Evolutionary conservation across 2,329 filamentous ascomycete species (phyloP).

Genomic region (Fusarium ambrosium): DNA sequence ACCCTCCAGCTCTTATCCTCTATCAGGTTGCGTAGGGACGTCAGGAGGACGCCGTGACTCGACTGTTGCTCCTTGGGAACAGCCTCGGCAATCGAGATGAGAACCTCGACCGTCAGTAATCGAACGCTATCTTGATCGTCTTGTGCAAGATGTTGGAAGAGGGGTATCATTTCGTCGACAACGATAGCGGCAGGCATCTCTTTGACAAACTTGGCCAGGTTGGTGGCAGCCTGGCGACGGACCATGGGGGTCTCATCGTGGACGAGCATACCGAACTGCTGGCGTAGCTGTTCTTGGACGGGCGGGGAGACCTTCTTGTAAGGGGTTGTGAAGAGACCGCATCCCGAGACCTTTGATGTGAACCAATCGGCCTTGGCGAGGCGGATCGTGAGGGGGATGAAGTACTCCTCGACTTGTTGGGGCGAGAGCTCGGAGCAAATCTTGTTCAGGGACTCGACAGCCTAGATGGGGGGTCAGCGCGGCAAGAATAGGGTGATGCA

Average conservation of each 20-base stretch:
- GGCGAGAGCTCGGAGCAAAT: slow-evolving; percentile 94
- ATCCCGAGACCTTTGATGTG: slow-evolving; percentile 98
- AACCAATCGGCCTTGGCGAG: slow-evolving; percentile 99
- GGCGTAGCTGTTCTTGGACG: slow-evolving; percentile 91
- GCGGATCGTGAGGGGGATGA: slow-evolving; percentile 94
- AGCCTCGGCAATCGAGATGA: slow-evolving; percentile 96
- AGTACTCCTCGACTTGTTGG: slow-evolving; percentile 95
- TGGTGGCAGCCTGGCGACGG: slow-evolving; percentile 94
- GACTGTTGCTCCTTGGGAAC: slow-evolving; percentile 98
- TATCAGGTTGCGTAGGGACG: slow-evolving; percentile 91
- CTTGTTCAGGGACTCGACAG: slow-evolving; percentile 99
- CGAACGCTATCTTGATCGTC: slow-evolving; percentile 99
- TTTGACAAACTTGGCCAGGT: slow-evolving; percentile 97
- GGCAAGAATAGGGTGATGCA: slow-evolving; percentile 23
- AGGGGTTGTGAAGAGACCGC: slow-evolving; percentile 92
- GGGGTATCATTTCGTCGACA: slow-evolving; percentile 98
- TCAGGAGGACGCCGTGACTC: slow-evolving; percentile 93
- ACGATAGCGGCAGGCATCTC: slow-evolving; percentile 93
- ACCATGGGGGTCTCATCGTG: slow-evolving; percentile 99
- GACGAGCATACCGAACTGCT: slow-evolving; percentile 92
- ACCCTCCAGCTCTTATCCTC: slow-evolving; percentile 99
- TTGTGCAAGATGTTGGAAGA: slow-evolving; percentile 95
- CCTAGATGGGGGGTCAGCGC: slow-evolving; percentile 65
- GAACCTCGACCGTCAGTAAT: slow-evolving; percentile 93
- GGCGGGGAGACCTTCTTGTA: slow-evolving; percentile 90